A percentile compares a stretch with the other conserved stretches of the same genome.
Conservation (phyloP, 495 filamentous ascomycete genomes). For the Penicillium angulare region DNA sequence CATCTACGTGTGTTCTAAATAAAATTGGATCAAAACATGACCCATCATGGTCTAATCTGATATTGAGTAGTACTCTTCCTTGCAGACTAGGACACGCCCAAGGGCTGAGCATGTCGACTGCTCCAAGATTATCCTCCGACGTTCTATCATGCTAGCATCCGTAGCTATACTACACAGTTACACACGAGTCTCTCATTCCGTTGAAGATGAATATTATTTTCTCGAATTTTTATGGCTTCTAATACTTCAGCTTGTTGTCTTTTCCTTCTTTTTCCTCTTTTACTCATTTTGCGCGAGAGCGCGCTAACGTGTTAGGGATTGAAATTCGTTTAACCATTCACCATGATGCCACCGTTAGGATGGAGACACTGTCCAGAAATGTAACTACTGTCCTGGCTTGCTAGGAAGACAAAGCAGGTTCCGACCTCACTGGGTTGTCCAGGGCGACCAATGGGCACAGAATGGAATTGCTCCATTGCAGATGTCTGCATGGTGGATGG, state of each 20-base stretch:
- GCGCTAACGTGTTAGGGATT: background rate
- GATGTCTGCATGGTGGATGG: slow-evolving; percentile 71
- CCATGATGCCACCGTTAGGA: slow-evolving; percentile 64
- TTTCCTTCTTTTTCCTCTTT: slow-evolving; percentile 3
- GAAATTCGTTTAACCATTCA: slow-evolving; percentile 49
- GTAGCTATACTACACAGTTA: no score
- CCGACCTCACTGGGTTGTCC: slow-evolving; percentile 78
- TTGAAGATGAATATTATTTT: no score
- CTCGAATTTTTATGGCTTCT: background rate
- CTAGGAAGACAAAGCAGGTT: slow-evolving; percentile 83
- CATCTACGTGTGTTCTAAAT: background rate
- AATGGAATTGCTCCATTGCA: slow-evolving; percentile 69
- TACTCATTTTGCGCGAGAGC: no score
- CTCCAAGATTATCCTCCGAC: no score
- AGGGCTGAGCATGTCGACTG: no score
- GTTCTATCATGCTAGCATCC: no score
- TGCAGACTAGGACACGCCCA: no score
- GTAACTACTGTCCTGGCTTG: slow-evolving; percentile 69
- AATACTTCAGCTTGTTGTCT: background rate
- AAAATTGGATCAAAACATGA: no score
- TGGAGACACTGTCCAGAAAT: slow-evolving; percentile 62
- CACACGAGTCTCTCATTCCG: no score
- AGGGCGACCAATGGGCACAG: slow-evolving; percentile 73
- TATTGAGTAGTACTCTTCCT: no score
- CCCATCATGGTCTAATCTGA: no score